Evolutionary conservation across 176 grass and related monocot genomes (phyloP).

Genomic region (Eremochloa ophiuroides): DNA sequence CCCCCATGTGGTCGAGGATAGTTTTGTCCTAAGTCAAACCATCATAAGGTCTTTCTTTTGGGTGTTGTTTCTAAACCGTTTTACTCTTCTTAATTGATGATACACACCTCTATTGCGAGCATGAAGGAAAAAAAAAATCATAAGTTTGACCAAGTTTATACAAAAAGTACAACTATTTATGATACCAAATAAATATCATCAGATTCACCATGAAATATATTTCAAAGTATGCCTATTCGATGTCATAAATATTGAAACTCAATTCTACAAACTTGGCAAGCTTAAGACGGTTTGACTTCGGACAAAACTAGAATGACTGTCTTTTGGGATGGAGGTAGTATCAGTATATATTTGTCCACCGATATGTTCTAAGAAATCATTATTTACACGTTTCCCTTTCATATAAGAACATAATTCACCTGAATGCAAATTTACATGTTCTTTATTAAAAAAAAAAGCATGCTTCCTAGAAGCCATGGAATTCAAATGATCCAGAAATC

Average conservation of each 20-base stretch:
- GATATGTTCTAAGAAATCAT: background rate
- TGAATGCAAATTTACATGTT: background rate
- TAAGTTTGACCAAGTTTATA: background rate
- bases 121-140: background rate
- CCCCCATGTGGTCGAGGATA: too few species aligned
- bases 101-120: background rate
- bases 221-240: background rate
- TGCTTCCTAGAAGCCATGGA: background rate
- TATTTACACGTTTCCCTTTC: background rate
- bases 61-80: background rate
- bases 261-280: background rate
- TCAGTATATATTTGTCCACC: background rate
- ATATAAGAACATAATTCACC: background rate
- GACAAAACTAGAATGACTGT: background rate
- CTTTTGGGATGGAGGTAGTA: background rate
- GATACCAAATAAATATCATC: too few species aligned
- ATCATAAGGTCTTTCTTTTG: background rate
- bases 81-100: background rate
- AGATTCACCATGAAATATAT: too few species aligned
- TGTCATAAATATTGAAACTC: background rate
- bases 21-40: background rate
- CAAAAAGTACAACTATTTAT: background rate
- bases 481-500: background rate
- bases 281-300: background rate
- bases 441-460: background rate